Evolutionary conservation across 768 basidiomycete genomes (phyloP), one percentile per base, ranked within the genome.

Genomic region (Cytidiella melzeri): DNA sequence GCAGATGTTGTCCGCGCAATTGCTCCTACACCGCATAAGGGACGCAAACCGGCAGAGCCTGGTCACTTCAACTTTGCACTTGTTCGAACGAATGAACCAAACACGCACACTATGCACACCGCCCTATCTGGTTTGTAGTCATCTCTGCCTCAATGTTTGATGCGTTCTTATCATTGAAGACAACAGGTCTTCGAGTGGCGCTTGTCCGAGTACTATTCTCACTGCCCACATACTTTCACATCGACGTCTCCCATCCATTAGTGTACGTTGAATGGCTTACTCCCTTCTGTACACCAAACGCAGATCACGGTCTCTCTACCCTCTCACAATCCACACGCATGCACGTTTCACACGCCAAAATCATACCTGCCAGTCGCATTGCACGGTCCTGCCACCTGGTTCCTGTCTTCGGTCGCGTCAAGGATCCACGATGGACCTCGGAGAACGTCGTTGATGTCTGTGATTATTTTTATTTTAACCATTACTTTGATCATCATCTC

Each of bases 211-310:
- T 48, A 5, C 40, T 48, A 6, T 48, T 48, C 39, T 19, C 6
- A 6, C 20, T 48, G 7, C 47, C 47, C 5, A 20, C 24, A 19
- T 41, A 42, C 21, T 10, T 41, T 20, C 24, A 12, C 23, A 13
- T 44, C 6, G 11, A 12, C 5, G 11, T 24, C 39, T 10, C 11
- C 21, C 10, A 5, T 5, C 38, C 38, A 6, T 39, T 48, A 9
- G 47, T 39, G 5, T 48, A 48, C 28, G 15, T 48, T 27, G 47
- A 48, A 20, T 48, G 47, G 47, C 30, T 42, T 39, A 44, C 42
- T 20, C 41, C 47, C 10, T 48, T 48, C 47, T 10, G 47, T 6
- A 5, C 6, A 10, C 41, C 19, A 7, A 21, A 48, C 24, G 18
- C 24, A 9, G 34, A 38, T 21, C 9, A 40, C 24, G 41, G 47